A percentile compares a stretch with the other conserved stretches of the same genome.
Evolutionary conservation across 129 eudicot genomes (phyloP).

Genomic region (Artemisia argyi): DNA sequence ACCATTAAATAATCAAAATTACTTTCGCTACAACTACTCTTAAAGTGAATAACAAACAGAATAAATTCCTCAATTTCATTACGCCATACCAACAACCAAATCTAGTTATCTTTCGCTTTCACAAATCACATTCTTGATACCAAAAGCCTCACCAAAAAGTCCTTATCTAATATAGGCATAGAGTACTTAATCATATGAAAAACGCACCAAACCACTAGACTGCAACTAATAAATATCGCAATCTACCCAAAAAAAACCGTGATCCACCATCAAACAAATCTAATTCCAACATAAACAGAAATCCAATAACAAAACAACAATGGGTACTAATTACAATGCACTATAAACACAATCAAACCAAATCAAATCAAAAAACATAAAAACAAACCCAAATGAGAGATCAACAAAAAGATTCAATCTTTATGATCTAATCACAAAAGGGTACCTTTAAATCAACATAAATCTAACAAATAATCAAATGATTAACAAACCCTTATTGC

Average conservation of each 20-base stretch:
- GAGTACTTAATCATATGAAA: background rate
- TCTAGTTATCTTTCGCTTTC: background rate
- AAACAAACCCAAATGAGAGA: slow-evolving; percentile 11
- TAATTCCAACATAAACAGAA: slow-evolving; percentile 1
- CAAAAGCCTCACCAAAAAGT: background rate
- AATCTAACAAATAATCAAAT: slow-evolving; percentile 16
- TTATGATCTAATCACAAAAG: background rate
- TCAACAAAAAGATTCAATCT: slow-evolving; percentile 27
- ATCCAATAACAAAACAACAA: slow-evolving; percentile 7
- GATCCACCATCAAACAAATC: slow-evolving; percentile 23
- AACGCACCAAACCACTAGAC: slow-evolving; percentile 15
- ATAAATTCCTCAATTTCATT: background rate
- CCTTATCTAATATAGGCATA: slow-evolving; percentile 5
- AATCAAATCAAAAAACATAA: slow-evolving; percentile 23
- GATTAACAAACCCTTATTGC: background rate
- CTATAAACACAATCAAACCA: background rate
- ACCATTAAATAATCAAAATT: background rate
- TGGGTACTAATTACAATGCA: slow-evolving; percentile 15
- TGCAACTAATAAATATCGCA: background rate
- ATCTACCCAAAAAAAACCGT: slow-evolving; percentile 27
- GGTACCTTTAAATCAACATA: slow-evolving; percentile 13
- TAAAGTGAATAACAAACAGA: background rate
- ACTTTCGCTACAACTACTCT: background rate
- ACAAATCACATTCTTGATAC: background rate
- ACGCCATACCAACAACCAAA: background rate